Evolutionary conservation across 768 basidiomycete genomes (phyloP), one percentile per base, ranked within the genome.

Genomic region (Pisolithus orientalis): DNA sequence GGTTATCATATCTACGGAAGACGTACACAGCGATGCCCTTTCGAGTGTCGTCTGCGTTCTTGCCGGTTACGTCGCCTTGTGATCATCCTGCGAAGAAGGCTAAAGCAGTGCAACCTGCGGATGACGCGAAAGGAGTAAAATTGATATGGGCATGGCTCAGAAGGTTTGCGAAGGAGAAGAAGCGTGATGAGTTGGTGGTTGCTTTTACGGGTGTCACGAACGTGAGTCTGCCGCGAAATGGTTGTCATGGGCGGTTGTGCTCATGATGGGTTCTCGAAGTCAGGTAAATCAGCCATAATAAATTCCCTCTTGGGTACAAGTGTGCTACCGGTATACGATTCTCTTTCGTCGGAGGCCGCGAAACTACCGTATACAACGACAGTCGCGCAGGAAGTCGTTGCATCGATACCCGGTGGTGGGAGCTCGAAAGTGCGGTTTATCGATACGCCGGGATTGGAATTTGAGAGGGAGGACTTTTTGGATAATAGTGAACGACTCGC

Each of bases 141-240:
- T 67, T 75, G 6, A 60, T 89, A 13, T 72, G 81, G 46, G 57
- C 72, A 11, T 70, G 70, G 45, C 72, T 93, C 5, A 65, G 68
- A 9, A 62, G 70, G 38, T 73, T 75, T 70, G 77, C 80, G 3
- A 61, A 69, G 44, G 69, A 75, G 52, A 82, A 82, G 59, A 61
- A 69, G 11, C 68, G 69, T 3, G 74, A 76, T 11, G 71, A 74
- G 49, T 69, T 94, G 10, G 71, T 75, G 25, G 82, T 92, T 47
- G 90, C 89, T 32, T 80, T 95, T 17, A 83, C 90, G 53, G 94
- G 94, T n/a, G 68, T 88, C 25, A 79, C 88, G 0, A 93, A 92
- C 62, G 92, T 90, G 61, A 55, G 85, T 68, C 34, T 52, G 50
- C 31, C 9, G 49, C 49, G 17, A 39, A 45, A 21, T 21, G 39